Base-by-base conservation (phyloP, 2,329 filamentous ascomycete genomes). In the Dactylellina sp. region DNA sequence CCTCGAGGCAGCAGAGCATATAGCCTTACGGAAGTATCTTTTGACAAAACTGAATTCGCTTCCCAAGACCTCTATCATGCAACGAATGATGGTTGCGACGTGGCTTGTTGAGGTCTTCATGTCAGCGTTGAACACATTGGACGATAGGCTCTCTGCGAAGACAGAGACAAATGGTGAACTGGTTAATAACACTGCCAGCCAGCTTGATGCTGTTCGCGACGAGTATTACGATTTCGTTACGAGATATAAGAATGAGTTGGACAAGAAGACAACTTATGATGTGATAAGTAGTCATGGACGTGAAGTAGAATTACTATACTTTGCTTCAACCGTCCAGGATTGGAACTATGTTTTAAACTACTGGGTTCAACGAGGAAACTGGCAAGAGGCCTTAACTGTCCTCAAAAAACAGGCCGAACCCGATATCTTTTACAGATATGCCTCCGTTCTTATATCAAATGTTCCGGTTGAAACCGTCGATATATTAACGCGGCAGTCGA, bases 51-150 rank as follows among this genome's bases (percentile, higher is more conserved):
- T 99, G 32, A 86, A 87, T 6, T 89, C 87, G 0, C 89, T 93
- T 79, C 96, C 93, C 81, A 96, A 93, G 81, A 87, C 89, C 0
- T 89, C 89, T 0, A 84, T 89, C 28, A 99, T 99, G 93, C 95
- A 99, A 81, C 86, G 94, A 70, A 90, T 91, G 76, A 97, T 99
- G 92, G 89, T 98, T 76, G 91, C 94, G 1, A 93, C 90, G 77
- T 99, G 95, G 95, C 86, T 99, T 46, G 86, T 97, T 7, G 95
- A 99, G 81, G 86, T 98, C 1, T 99, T 94, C 81, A 99, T 99
- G 93, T 91, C 93, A 3, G 97, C 97, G 81, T 86, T 99, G 44
- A 97, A 99, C 80, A 90, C 91, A 1, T 85, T 99, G 2, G 95
- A 99, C 79, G 95, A 99, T 81, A 93, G 91, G 1, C 94, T 98